Evolutionary conservation across 768 basidiomycete genomes (phyloP).

Genomic region (Coprinopsis sp.): DNA sequence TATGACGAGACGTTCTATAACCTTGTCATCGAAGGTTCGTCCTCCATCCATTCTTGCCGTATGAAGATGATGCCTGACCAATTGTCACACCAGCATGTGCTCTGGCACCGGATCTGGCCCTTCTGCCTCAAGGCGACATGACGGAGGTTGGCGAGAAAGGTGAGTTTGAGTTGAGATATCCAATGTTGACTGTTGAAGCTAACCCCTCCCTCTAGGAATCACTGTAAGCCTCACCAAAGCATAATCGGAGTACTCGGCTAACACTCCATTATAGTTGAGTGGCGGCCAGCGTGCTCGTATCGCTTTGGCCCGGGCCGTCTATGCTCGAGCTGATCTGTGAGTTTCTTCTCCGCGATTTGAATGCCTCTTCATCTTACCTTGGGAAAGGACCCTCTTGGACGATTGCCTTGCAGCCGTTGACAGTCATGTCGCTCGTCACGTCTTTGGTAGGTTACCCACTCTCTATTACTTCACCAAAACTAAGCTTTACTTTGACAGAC

Average conservation of each 20-base stretch:
- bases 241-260: no score
- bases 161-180: slow-evolving; percentile 18
- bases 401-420: slow-evolving; percentile 87
- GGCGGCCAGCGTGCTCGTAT: slow-evolving; percentile 85
- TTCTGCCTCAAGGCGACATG: slow-evolving; percentile 77
- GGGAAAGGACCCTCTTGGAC: slow-evolving; percentile 66
- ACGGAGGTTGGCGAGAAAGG: slow-evolving; percentile 88
- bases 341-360: slow-evolving; percentile 16
- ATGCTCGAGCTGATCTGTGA: slow-evolving; percentile 85
- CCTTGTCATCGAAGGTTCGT: slow-evolving; percentile 71
- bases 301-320: slow-evolving; percentile 83
- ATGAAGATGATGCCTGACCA: neutral
- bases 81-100: slow-evolving; percentile 62
- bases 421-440: slow-evolving; percentile 82
- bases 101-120: slow-evolving; percentile 69
- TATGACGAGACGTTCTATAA: slow-evolving; percentile 85
- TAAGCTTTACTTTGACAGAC: slow-evolving; percentile 31
- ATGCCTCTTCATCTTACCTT: slow-evolving; percentile 3
- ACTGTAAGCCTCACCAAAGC: no score
- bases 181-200: neutral
- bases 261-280: no score
- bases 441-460: slow-evolving; percentile 53
- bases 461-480: neutral
- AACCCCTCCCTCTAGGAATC: slow-evolving; percentile 35
- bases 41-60: neutral